Evolutionary conservation across 768 basidiomycete genomes (phyloP).

Genomic region (Leccinum broughii): DNA sequence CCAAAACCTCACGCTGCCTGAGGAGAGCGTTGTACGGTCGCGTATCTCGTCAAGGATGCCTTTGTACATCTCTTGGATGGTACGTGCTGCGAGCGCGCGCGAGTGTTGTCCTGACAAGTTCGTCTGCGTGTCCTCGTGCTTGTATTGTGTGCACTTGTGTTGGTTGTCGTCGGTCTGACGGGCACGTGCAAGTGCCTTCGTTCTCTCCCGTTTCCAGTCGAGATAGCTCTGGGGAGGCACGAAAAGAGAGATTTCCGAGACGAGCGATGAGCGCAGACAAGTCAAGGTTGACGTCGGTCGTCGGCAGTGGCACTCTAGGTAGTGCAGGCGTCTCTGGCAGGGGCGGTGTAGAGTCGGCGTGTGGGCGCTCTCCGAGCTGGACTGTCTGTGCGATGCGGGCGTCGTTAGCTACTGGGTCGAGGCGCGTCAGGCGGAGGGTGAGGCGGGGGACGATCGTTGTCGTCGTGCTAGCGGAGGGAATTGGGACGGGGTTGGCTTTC

Average conservation of each 20-base stretch:
- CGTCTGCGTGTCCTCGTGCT: constrained; percentile 12
- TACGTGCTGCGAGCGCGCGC: constrained; percentile 69
- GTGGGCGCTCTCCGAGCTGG: constrained; percentile 58
- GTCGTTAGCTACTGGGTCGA: constrained; percentile 40
- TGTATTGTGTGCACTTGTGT: background rate
- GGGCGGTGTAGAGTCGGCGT: constrained; percentile 11
- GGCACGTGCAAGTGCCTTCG: constrained; percentile 8
- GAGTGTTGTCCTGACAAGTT: constrained; percentile 55
- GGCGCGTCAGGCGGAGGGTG: constrained; percentile 68
- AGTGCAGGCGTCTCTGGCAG: background rate
- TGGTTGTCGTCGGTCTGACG: background rate
- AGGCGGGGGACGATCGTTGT: constrained; percentile 25
- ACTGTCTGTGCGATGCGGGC: constrained; percentile 58
- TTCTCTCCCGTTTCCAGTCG: constrained; percentile 53
- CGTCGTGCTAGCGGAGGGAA: background rate
- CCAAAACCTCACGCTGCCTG: constrained; percentile 61
- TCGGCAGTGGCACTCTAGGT: constrained; percentile 42
- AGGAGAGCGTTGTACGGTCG: no score
- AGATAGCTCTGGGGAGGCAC: constrained; percentile 56
- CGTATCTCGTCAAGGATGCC: constrained; percentile 61
- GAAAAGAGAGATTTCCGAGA: constrained; percentile 85
- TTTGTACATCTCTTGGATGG: constrained; percentile 70
- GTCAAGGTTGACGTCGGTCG: constrained; percentile 72
- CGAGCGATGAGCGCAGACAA: constrained; percentile 84
- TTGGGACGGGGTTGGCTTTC: constrained; percentile 49